Conservation (phyloP, 257 asterid genomes). For the Salvia hispanica region DNA sequence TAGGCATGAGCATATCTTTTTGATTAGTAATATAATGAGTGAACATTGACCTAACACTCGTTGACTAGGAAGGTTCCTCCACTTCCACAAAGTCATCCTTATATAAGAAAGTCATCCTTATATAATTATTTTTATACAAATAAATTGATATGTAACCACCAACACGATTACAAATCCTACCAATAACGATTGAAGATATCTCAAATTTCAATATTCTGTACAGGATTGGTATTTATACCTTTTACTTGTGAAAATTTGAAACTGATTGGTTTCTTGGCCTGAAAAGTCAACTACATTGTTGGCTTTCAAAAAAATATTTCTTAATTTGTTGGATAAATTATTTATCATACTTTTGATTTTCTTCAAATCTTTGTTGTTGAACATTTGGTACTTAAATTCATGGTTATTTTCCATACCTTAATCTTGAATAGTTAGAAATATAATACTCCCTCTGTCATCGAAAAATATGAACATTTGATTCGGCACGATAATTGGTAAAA, state of each 20-base stretch:
- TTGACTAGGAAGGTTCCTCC: slow-evolving; percentile 25
- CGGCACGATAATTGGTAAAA: too few relatives aligned
- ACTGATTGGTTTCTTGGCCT: not conserved
- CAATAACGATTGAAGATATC: not conserved
- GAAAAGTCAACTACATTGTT: not conserved
- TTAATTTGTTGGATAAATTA: too few relatives aligned
- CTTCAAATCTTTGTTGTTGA: too few relatives aligned
- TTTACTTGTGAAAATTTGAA: not conserved
- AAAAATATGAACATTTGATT: too few relatives aligned
- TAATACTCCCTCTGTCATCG: too few relatives aligned
- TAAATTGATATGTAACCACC: not conserved
- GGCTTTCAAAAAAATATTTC: too few relatives aligned
- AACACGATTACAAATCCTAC: not conserved
- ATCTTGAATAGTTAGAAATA: too few relatives aligned
- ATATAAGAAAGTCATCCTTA: not conserved
- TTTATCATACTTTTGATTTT: too few relatives aligned
- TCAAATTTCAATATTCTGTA: not conserved
- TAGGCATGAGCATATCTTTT: too few relatives aligned
- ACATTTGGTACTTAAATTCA: too few relatives aligned
- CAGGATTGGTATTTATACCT: not conserved
- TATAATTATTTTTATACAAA: too few relatives aligned
- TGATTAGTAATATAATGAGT: not conserved
- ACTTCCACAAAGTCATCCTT: slow-evolving; percentile 2
- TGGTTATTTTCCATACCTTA: too few relatives aligned
- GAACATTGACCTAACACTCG: slow-evolving; percentile 19